Evolutionary conservation across 352 stramenopile genomes (phyloP), one percentile per base, ranked within the genome.

Genomic region (Pythium apleroticum): DNA sequence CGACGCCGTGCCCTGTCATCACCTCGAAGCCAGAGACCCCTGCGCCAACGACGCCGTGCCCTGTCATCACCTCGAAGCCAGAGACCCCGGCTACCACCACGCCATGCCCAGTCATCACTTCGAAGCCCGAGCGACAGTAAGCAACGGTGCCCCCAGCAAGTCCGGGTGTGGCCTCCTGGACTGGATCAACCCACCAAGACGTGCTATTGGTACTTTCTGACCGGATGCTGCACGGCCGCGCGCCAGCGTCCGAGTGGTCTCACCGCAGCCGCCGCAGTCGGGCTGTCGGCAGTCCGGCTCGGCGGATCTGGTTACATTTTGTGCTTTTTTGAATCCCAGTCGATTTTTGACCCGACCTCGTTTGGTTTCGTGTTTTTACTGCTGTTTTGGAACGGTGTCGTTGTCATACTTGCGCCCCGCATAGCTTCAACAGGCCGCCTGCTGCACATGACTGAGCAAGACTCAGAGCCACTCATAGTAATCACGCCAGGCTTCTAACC

Each of bases 41-140:
- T 5, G 57, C n/a, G 8, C 25, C 43, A 10, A 53, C 58, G 3
- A 52, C 58, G 2, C 58, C 58, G 11, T 60, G 49, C 49, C 60
- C 60, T 27, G 41, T 60, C 11, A 67, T 60, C 41, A 63, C 53
- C 4, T 43, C 54, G 43, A 63, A 63, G 54, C 61, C 62, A 35
- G 57, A 59, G 10, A 28, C 41, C 1, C 43, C 43, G 3, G 56
- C 22, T 14, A 37, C 31, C 10, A 28, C 39, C 14, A 68, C 52
- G 14, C 50, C 35, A 5, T 30, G 31, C 19, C 60, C 50, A 7
- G 20, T 45, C 12, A 60, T 60, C 53, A 60, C 53, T 4, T 24
- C 53, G 9, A 60, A 60, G 53, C 53, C 53, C 17, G 53, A 60
- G 10, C 27, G 37, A 8, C 49, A 25, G 10, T 49, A n/a, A 11